A percentile compares a stretch with the other conserved stretches of the same genome.
phyloP scores from a whole-genome alignment of 176 grass and related monocot genomes.

The Oryza australiensis region DNA sequence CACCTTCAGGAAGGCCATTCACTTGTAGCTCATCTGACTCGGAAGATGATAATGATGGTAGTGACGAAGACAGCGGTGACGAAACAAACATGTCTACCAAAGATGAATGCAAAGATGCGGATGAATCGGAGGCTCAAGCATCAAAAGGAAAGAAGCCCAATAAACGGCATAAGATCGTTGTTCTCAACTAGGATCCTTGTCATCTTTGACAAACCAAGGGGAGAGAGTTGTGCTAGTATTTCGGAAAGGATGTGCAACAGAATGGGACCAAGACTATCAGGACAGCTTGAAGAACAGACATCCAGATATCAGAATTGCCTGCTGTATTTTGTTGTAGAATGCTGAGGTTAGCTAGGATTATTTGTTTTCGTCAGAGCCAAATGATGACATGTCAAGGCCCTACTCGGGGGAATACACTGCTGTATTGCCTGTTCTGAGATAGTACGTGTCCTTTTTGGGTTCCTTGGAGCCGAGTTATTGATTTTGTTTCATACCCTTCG shows the following conservation, averaged over 20 bases:
- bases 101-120: slow-evolving; percentile 28
- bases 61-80: slow-evolving; percentile 28
- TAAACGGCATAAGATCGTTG: slow-evolving; percentile 80
- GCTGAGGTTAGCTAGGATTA: slow-evolving; percentile 13
- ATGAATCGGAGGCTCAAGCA: neutral
- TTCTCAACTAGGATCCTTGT: slow-evolving; percentile 51
- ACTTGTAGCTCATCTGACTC: slow-evolving; percentile 51
- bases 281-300: neutral
- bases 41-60: slow-evolving; percentile 44
- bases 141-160: slow-evolving; percentile 41
- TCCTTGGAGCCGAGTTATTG: neutral
- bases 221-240: neutral
- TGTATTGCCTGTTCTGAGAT: neutral
- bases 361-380: neutral
- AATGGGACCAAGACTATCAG: slow-evolving; percentile 2
- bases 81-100: slow-evolving; percentile 2
- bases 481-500: too few relatives aligned
- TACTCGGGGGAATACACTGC: neutral
- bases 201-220: neutral
- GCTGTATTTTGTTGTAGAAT: slow-evolving; percentile 18
- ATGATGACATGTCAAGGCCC: neutral
- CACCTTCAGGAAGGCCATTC: slow-evolving; percentile 35
- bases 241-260: neutral
- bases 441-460: neutral
- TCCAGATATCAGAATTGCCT: neutral